A percentile compares a stretch with the other conserved stretches of the same genome.
These are phyloP conservation scores for Candida oleophila DNA, from an alignment of 805 yeast species.

Conservation along the genomic window DNA sequence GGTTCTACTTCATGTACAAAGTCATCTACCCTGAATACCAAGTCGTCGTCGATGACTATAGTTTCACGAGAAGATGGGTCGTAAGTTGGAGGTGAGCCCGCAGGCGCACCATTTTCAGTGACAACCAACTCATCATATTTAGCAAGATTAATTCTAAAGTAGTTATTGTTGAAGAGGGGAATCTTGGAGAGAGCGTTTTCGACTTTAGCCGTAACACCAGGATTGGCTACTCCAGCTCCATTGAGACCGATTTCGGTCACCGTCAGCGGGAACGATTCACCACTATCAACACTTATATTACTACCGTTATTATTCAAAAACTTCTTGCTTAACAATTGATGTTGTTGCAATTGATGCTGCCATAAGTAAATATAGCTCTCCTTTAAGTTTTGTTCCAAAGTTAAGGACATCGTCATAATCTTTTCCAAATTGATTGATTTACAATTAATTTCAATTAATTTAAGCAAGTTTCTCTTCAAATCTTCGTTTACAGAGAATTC, in stretches of 20 bases:
- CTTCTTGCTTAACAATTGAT: constrained; percentile 1
- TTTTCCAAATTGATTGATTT: constrained; percentile 49
- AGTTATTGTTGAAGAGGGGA: constrained; percentile 36
- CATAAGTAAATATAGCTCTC: constrained; percentile 28
- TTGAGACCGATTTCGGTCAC: not conserved
- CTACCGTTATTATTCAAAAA: constrained; percentile 16
- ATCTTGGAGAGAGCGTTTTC: constrained; percentile 11
- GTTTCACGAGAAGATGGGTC: constrained; percentile 14
- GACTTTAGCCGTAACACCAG: not conserved
- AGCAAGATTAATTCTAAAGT: constrained; percentile 30
- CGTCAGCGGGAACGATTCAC: constrained; percentile 16
- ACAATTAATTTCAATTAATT: constrained; percentile 42
- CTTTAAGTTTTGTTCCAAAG: constrained; percentile 58
- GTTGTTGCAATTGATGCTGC: constrained; percentile 4
- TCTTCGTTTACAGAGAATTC: constrained; percentile 11
- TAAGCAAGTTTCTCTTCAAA: constrained; percentile 40
- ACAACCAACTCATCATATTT: constrained; percentile 34
- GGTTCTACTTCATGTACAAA: constrained; percentile 28
- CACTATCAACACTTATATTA: constrained; percentile 23
- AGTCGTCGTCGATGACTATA: constrained; percentile 28
- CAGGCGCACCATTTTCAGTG: not conserved
- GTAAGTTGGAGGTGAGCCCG: not conserved
- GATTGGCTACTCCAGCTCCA: not conserved
- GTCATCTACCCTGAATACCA: constrained; percentile 36
- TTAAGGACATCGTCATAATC: constrained; percentile 64